Conservation (phyloP, 108 stramenopile species). For the Thalassiosira profunda region DNA sequence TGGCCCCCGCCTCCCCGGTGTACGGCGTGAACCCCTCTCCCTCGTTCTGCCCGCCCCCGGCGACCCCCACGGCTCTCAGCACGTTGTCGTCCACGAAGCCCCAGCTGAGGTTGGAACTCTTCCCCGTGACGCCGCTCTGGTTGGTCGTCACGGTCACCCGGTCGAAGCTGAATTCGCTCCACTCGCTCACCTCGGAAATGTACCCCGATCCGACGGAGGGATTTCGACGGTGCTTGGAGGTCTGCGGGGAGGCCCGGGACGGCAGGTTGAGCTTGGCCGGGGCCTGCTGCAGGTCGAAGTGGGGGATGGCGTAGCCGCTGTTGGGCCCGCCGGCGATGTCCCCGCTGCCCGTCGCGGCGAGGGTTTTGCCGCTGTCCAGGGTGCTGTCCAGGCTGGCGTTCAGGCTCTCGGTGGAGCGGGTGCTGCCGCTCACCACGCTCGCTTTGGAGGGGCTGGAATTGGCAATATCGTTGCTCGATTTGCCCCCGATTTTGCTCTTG, state of each 20-base stretch:
- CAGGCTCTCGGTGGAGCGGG: neutral
- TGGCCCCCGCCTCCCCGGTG: neutral
- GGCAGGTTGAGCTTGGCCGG: neutral
- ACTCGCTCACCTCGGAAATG: slow-evolving; percentile 12
- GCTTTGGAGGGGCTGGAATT: neutral
- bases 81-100: slow-evolving; percentile 19
- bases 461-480: neutral
- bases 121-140: slow-evolving; percentile 16
- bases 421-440: neutral
- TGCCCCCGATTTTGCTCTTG: neutral
- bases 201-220: slow-evolving; percentile 5
- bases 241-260: neutral
- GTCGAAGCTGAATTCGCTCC: slow-evolving; percentile 42
- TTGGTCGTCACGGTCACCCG: slow-evolving; percentile 33
- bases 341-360: too few relatives aligned
- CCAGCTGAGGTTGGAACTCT: slow-evolving; percentile 17
- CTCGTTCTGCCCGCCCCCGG: neutral
- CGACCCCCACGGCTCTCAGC: neutral
- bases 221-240: too few relatives aligned
- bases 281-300: neutral
- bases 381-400: neutral
- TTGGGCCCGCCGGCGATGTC: too few relatives aligned
- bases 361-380: slow-evolving; percentile 2
- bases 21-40: slow-evolving; percentile 7
- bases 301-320: too few relatives aligned